phyloP scores from a whole-genome alignment of 495 filamentous ascomycete genomes.

The Darksidea phi region DNA sequence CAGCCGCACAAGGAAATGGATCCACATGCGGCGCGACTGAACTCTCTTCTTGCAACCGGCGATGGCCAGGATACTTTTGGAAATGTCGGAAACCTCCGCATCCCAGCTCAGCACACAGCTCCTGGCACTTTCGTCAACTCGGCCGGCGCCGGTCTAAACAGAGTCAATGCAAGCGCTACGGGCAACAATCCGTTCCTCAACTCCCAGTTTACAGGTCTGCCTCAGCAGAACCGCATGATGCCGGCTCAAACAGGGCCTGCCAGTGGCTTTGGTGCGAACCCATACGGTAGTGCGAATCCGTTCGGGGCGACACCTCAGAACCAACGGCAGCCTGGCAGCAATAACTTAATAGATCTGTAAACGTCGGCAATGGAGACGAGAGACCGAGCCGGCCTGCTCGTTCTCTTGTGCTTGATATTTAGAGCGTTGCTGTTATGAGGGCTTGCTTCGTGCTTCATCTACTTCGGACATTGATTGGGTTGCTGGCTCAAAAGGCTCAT shows the following conservation, averaged over 20 bases:
- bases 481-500: constrained; percentile 23
- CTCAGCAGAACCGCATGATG: constrained; percentile 57
- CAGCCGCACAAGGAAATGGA: constrained; percentile 53
- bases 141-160: constrained; percentile 72
- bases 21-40: constrained; percentile 82
- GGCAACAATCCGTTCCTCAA: constrained; percentile 90
- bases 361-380: not conserved
- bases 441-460: constrained; percentile 3
- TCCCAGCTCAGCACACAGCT: constrained; percentile 94
- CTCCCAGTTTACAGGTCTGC: constrained; percentile 77
- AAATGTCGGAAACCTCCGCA: constrained; percentile 89
- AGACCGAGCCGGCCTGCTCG: not conserved
- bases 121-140: constrained; percentile 97
- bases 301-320: constrained; percentile 66
- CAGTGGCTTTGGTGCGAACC: constrained; percentile 50
- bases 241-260: constrained; percentile 80
- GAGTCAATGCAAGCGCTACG: constrained; percentile 63
- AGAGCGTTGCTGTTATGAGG: constrained; percentile 12
- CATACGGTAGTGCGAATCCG: constrained; percentile 58
- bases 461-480: constrained; percentile 12
- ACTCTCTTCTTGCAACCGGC: constrained; percentile 80
- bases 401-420: constrained; percentile 31
- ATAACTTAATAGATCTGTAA: constrained; percentile 90
- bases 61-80: constrained; percentile 97
- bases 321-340: constrained; percentile 56